A percentile compares a stretch with the other conserved stretches of the same genome.
Conservation (phyloP, 352 stramenopile species). For the Phytopythium montanum region DNA sequence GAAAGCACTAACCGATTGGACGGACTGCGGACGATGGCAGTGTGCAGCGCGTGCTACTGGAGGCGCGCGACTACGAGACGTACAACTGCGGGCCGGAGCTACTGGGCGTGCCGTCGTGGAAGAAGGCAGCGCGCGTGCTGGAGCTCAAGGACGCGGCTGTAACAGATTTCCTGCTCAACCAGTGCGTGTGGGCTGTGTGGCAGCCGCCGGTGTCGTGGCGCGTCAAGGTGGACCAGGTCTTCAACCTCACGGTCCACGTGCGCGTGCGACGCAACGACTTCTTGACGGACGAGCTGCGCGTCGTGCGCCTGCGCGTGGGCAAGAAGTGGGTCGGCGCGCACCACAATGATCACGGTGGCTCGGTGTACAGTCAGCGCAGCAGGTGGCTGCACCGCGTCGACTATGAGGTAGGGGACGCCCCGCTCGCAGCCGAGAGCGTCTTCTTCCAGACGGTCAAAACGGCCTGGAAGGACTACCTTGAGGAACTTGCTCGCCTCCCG, state of each 20-base stretch:
- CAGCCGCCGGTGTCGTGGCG: conserved; percentile 56
- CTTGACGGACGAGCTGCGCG: conserved; percentile 43
- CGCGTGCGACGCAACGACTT: conserved; percentile 40
- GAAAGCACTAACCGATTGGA: neutral
- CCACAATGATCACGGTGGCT: conserved; percentile 37
- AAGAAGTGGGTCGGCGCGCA: conserved; percentile 67
- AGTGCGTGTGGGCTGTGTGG: conserved; percentile 52
- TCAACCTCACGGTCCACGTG: conserved; percentile 50
- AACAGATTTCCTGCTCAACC: conserved; percentile 30
- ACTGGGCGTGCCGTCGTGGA: conserved; percentile 38
- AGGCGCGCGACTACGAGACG: conserved; percentile 49
- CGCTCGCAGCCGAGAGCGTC: conserved; percentile 27
- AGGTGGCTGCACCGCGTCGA: conserved; percentile 66
- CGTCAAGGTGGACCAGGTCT: conserved; percentile 63
- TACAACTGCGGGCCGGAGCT: conserved; percentile 51
- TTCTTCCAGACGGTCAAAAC: conserved; percentile 56
- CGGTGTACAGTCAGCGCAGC: conserved; percentile 26
- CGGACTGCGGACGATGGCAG: conserved; percentile 10
- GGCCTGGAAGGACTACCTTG: conserved; percentile 54
- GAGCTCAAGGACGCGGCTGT: conserved; percentile 30
- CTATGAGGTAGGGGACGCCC: conserved; percentile 42
- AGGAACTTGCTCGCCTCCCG: conserved; percentile 43
- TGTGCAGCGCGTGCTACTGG: conserved; percentile 44
- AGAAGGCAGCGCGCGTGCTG: conserved; percentile 24
- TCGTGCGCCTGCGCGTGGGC: conserved; percentile 50